Percentiles rank a stretch among this genome's conserved stretches.
Evolutionary conservation across 768 basidiomycete genomes (phyloP).

Genomic region (Mycena indigotica): DNA sequence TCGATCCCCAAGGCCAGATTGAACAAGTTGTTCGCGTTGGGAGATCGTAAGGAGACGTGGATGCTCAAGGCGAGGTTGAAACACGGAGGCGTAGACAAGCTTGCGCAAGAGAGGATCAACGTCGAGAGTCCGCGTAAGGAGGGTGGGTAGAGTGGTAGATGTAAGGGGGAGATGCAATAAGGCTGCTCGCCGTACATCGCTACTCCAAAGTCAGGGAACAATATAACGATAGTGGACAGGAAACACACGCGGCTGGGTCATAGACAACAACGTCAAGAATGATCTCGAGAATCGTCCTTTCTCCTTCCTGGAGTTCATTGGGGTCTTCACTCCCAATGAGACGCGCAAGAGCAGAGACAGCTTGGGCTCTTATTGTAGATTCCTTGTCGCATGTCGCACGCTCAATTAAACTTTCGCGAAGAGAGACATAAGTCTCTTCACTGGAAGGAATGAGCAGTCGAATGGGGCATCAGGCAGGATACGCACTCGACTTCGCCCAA

Average conservation of each 20-base stretch:
- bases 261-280: constrained; percentile 68
- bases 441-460: constrained; percentile 40
- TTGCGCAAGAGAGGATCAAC: constrained; percentile 79
- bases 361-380: constrained; percentile 76
- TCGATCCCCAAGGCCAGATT: constrained; percentile 86
- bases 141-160: constrained; percentile 57
- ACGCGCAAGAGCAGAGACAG: constrained; percentile 78
- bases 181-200: constrained; percentile 91
- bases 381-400: constrained; percentile 85
- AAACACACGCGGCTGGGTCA: constrained; percentile 68
- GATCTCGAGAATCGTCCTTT: constrained; percentile 60
- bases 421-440: constrained; percentile 74
- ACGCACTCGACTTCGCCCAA: constrained; percentile 89
- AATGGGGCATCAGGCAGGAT: not conserved
- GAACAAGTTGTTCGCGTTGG: constrained; percentile 84
- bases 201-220: constrained; percentile 21
- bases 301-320: constrained; percentile 50
- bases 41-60: constrained; percentile 73
- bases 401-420: constrained; percentile 71
- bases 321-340: constrained; percentile 73
- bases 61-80: constrained; percentile 58
- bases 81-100: constrained; percentile 69
- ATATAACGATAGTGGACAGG: not conserved
- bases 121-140: constrained; percentile 85
- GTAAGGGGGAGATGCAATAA: constrained; percentile 75